A percentile compares a stretch with the other conserved stretches of the same genome.
These are phyloP conservation scores for Hapsidospora chrysogenum DNA, from an alignment of 495 filamentous ascomycete genomes.

Conservation along the genomic window DNA sequence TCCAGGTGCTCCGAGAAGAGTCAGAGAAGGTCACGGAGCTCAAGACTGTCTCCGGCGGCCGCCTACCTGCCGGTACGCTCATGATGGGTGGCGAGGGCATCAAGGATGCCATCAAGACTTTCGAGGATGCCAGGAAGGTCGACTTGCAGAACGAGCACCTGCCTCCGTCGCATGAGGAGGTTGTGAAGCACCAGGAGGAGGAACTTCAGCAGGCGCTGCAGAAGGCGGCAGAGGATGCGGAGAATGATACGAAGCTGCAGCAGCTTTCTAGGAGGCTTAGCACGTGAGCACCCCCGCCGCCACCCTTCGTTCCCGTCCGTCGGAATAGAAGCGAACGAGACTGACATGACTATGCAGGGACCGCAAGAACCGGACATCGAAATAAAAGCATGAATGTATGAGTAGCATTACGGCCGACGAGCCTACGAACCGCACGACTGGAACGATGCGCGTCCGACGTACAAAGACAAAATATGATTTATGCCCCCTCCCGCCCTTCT, in stretches of 20 bases:
- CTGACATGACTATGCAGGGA: not conserved
- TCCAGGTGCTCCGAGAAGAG: conserved; percentile 95
- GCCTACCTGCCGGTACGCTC: conserved; percentile 84
- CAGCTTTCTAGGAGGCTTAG: conserved; percentile 78
- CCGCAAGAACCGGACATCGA: not conserved
- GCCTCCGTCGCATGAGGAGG: conserved; percentile 85
- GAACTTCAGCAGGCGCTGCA: conserved; percentile 69
- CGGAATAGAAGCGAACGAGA: not conserved
- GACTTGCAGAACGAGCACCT: conserved; percentile 92
- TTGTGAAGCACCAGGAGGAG: conserved; percentile 59
- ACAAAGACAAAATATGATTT: too few relatives aligned
- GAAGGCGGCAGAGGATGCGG: conserved; percentile 68
- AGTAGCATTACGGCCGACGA: too few relatives aligned
- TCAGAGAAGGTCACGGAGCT: conserved; percentile 93
- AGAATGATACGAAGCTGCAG: conserved; percentile 75
- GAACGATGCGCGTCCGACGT: too few relatives aligned
- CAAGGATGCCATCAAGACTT: conserved; percentile 94
- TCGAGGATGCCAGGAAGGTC: conserved; percentile 96
- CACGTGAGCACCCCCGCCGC: conserved; percentile 52
- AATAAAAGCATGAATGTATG: not conserved
- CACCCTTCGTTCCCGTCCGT: not conserved
- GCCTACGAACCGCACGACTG: too few relatives aligned
- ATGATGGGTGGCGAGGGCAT: conserved; percentile 98
- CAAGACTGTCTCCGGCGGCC: conserved; percentile 88
- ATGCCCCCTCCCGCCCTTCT: too few relatives aligned